A percentile compares a stretch with the other conserved stretches of the same genome.
phyloP scores from a whole-genome alignment of 225 moss, liverwort and hornwort genomes.

The Bryoerythrophyllum caledonicum region DNA sequence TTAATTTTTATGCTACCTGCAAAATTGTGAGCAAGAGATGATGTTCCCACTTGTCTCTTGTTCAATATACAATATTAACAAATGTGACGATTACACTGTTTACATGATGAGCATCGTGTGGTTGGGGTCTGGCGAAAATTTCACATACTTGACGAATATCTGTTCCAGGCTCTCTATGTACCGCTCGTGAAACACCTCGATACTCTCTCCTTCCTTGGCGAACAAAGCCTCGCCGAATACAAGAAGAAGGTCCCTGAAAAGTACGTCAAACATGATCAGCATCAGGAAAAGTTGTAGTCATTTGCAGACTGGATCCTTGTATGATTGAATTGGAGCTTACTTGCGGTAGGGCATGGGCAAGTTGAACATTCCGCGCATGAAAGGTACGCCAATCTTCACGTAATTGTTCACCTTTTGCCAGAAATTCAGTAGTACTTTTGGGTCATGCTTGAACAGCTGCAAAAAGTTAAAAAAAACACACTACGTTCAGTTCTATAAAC shows the following conservation, averaged over 20 bases:
- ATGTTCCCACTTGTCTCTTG: not conserved
- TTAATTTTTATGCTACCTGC: not conserved
- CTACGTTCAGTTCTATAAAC: too few species aligned
- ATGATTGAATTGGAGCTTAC: constrained; percentile 33
- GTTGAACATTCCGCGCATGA: constrained; percentile 71
- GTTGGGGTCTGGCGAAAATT: constrained; percentile 58
- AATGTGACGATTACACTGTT: not conserved
- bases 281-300: not conserved
- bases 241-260: constrained; percentile 55
- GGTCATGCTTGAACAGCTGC: constrained; percentile 85
- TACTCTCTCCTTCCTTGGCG: constrained; percentile 64
- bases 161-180: constrained; percentile 55
- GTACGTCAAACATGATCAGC: not conserved
- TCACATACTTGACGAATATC: constrained; percentile 65
- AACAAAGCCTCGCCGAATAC: constrained; percentile 82
- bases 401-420: constrained; percentile 65
- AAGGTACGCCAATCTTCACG: constrained; percentile 75
- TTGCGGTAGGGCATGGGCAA: constrained; percentile 88
- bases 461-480: not conserved
- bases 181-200: constrained; percentile 67
- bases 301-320: too few species aligned
- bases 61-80: not conserved
- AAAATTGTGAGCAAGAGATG: not conserved
- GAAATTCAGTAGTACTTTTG: constrained; percentile 49
- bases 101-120: constrained; percentile 61